A percentile compares a stretch with the other conserved stretches of the same genome.
These are phyloP conservation scores for Macrophomina phaseolina DNA, from an alignment of 2,329 filamentous ascomycete species.

Conservation along the genomic window DNA sequence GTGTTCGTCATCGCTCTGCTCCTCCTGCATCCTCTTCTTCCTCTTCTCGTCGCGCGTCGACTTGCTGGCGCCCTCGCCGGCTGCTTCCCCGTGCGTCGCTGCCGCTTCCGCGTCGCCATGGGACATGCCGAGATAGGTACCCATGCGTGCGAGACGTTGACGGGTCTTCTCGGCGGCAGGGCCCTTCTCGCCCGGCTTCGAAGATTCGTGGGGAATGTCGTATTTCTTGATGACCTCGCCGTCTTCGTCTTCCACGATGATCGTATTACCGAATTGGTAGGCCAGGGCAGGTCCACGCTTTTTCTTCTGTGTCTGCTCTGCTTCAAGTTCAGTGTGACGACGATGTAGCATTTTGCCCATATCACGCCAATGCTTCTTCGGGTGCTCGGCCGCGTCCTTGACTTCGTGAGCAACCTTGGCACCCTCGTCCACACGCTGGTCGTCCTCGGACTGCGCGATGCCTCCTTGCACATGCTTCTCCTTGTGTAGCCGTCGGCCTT, in stretches of 20 bases:
- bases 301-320: conserved; percentile 40
- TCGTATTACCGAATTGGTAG: conserved; percentile 86
- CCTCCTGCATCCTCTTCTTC: conserved; percentile 44
- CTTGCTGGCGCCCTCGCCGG: conserved; percentile 20
- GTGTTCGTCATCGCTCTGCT: conserved; percentile 70
- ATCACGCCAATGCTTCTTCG: conserved; percentile 46
- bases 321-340: conserved; percentile 47
- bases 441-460: conserved; percentile 52
- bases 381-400: conserved; percentile 41
- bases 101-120: conserved; percentile 3
- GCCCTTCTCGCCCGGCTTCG: conserved; percentile 40
- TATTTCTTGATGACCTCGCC: conserved; percentile 88
- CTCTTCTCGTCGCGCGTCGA: conserved; percentile 29
- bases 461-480: conserved; percentile 54
- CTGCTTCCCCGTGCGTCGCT: conserved; percentile 21
- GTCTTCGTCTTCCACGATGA: conserved; percentile 86
- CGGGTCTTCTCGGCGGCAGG: conserved; percentile 46
- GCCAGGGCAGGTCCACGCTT: conserved; percentile 75
- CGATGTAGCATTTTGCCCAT: conserved; percentile 49
- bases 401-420: conserved; percentile 48
- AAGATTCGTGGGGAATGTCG: conserved; percentile 67
- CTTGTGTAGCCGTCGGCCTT: conserved; percentile 59
- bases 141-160: conserved; percentile 58
- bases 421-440: conserved; percentile 46
- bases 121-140: conserved; percentile 57